These are phyloP conservation scores for Phytophthora lateralis DNA, from an alignment of 352 stramenopile genomes.

Conservation along the genomic window DNA sequence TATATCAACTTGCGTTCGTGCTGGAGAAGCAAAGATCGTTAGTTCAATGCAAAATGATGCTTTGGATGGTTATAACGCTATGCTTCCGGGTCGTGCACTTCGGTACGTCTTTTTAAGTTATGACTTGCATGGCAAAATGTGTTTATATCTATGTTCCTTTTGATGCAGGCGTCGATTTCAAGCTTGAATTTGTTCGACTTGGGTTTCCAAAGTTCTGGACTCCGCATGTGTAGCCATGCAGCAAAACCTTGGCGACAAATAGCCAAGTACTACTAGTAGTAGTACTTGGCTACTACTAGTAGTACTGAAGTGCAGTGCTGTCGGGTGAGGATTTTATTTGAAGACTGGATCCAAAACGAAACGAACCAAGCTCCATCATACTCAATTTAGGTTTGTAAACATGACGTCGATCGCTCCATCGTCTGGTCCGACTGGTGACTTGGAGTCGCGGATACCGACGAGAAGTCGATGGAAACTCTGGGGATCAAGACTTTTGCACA, in stretches of 20 bases:
- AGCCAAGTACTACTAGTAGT: too few species aligned
- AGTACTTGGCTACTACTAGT: too few species aligned
- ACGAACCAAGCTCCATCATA: too few species aligned
- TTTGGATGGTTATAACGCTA: constrained; percentile 30
- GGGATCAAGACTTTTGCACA: not conserved
- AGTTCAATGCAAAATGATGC: constrained; percentile 29
- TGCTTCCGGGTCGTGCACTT: constrained; percentile 24
- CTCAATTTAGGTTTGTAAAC: not conserved
- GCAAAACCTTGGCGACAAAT: too few species aligned
- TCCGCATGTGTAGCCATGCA: constrained; percentile 2
- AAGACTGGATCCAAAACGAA: not conserved
- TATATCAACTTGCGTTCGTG: constrained; percentile 40
- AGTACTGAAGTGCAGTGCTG: too few species aligned
- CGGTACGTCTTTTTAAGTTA: constrained; percentile 4
- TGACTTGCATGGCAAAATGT: not conserved
- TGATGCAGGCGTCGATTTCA: constrained; percentile 18
- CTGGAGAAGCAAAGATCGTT: constrained; percentile 27
- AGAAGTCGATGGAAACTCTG: not conserved
- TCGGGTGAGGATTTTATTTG: not conserved
- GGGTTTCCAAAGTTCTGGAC: constrained; percentile 11
- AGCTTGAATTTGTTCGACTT: constrained; percentile 11
- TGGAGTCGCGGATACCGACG: not conserved
- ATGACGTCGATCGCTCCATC: constrained; percentile 4
- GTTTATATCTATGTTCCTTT: not conserved
- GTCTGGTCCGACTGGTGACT: not conserved